Conservation (phyloP, 31 red algal species). For the Odonthalia washingtoniensis region DNA sequence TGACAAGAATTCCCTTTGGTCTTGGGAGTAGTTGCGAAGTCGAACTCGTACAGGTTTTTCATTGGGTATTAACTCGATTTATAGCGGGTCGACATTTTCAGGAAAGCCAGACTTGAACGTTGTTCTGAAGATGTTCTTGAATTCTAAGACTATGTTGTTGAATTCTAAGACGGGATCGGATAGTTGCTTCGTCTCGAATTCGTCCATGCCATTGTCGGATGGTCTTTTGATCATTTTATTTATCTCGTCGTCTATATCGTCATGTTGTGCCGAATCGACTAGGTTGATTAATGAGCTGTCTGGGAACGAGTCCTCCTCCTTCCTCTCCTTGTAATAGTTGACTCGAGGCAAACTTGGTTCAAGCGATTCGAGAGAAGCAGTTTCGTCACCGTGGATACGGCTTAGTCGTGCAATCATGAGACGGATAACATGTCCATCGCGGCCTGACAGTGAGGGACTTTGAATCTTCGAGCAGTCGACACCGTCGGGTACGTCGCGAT, state of each 20-base stretch:
- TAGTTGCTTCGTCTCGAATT: too few species aligned
- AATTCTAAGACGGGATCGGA: neutral
- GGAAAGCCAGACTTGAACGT: neutral
- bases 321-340: slow-evolving; percentile 1
- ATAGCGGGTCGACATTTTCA: neutral
- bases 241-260: neutral
- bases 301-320: neutral
- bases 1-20: slow-evolving; percentile 9
- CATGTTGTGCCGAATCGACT: neutral
- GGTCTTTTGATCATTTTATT: neutral
- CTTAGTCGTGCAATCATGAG: neutral
- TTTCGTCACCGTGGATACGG: neutral
- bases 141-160: neutral
- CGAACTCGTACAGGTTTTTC: neutral
- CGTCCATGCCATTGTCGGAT: neutral
- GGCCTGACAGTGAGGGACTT: neutral
- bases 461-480: slow-evolving; percentile 9
- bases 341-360: neutral
- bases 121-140: slow-evolving; percentile 10
- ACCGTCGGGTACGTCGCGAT: neutral
- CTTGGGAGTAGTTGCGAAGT: neutral
- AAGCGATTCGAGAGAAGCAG: neutral
- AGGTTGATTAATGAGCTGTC: neutral
- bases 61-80: neutral
- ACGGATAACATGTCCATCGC: neutral